Evolutionary conservation across 257 asterid genomes (phyloP), one percentile per base, ranked within the genome.

Genomic region (Plectranthus barbatus): DNA sequence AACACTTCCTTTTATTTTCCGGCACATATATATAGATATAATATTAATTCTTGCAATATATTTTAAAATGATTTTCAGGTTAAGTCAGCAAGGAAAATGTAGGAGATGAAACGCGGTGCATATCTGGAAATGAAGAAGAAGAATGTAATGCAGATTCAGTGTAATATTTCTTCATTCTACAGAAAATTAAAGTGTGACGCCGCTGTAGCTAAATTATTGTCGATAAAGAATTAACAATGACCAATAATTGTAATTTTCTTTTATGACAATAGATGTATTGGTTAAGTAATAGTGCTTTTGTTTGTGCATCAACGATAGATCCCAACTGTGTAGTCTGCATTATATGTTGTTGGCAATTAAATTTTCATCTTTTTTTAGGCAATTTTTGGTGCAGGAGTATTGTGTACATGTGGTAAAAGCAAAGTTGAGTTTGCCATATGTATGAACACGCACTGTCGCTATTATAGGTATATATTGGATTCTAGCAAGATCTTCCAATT

Each of bases 151-250:
- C 69, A 37, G 52, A 59, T 53, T 68, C 71, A 73, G 64, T 63
- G 64, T 70, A 75, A 70, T 31, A 31, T 51, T 60, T 60, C 61
- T 60, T 57, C 61, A 40, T 2, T n/a, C 21, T 54, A 26, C 26
- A 29, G 29, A 41, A 44, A 62, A 47, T 59, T 37, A 37, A 46
- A 5, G 44, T 34, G 68, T 69, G 41, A 49, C 53, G 57, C 56
- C 53, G 57, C 56, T 76, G 63, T 51, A 72, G 20, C 62, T 60
- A 26, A 60, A 76, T 68, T 66, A 60, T 73, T 77, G 70, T 65
- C 56, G 64, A 64, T 76, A 69, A 46, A n/a, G n/a, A 62, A 39
- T 31, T 37, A 7, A 37, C 1, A 37, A 37, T 7, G 7, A 60
- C 21, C 56, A 66, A 70, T 71, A 67, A 63, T 17, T 72, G 73